These are phyloP conservation scores for Coleophoma eucalyptorum DNA, from an alignment of 2,329 filamentous ascomycete genomes.

Conservation along the genomic window DNA sequence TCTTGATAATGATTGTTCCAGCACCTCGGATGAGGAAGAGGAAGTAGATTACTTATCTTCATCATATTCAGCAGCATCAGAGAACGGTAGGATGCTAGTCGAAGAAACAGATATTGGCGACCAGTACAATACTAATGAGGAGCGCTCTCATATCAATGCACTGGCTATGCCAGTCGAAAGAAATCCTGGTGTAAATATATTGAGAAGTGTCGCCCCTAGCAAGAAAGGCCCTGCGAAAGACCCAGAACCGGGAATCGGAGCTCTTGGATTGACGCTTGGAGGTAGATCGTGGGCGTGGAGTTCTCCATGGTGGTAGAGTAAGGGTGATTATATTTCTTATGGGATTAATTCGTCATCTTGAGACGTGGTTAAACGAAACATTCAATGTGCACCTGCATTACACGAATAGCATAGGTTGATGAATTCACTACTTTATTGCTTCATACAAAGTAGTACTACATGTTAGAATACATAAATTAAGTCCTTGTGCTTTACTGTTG, in stretches of 20 bases:
- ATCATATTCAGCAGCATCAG: not conserved
- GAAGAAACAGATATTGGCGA: not conserved
- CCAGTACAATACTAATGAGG: slow-evolving; percentile 2
- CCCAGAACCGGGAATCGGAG: slow-evolving; percentile 1
- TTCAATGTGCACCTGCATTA: too few species aligned
- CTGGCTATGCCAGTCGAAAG: slow-evolving; percentile 17
- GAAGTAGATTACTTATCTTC: not conserved
- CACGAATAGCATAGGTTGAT: too few species aligned
- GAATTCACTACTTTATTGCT: too few species aligned
- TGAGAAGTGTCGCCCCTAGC: slow-evolving; percentile 18
- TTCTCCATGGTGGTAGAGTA: slow-evolving; percentile 8
- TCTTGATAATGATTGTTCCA: too few species aligned
- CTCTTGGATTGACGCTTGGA: slow-evolving; percentile 6
- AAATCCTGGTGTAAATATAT: slow-evolving; percentile 15
- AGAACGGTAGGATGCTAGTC: not conserved
- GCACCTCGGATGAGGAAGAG: not conserved
- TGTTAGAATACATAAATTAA: too few species aligned
- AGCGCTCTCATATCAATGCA: slow-evolving; percentile 11
- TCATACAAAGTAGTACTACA: too few species aligned
- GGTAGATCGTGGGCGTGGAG: slow-evolving; percentile 6
- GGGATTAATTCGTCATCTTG: too few species aligned
- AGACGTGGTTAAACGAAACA: too few species aligned
- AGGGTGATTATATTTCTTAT: too few species aligned
- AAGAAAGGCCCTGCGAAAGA: slow-evolving; percentile 4
- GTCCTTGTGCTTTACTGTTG: too few species aligned